Conservation (phyloP, 768 basidiomycete species). For the Lentinus tigrinus region DNA sequence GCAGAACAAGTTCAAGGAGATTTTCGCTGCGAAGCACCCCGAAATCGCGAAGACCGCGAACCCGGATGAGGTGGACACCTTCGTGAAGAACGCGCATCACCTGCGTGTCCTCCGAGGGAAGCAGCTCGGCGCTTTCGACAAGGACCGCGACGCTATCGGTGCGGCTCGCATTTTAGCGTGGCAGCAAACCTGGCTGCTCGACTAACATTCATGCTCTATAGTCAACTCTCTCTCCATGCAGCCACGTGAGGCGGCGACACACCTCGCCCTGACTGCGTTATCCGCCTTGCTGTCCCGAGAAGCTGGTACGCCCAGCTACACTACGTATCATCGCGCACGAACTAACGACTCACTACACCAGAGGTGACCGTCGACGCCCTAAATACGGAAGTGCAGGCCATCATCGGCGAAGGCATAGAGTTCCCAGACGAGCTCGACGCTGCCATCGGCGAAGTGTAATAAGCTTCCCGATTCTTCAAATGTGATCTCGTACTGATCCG, state of each 20-base stretch:
- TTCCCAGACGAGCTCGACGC: conserved; percentile 55
- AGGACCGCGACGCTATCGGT: conserved; percentile 51
- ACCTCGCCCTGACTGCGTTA: conserved; percentile 73
- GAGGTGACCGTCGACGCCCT: conserved; percentile 51
- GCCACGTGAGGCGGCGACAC: conserved; percentile 63
- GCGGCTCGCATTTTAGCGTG: conserved; percentile 10
- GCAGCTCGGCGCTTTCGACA: conserved; percentile 57
- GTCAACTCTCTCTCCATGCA: conserved; percentile 19
- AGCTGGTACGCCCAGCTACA: conserved; percentile 6
- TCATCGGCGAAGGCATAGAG: conserved; percentile 49
- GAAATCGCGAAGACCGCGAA: conserved; percentile 47
- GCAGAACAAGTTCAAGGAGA: conserved; percentile 28
- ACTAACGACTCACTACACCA: too few species aligned
- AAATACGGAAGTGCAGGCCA: conserved; percentile 44
- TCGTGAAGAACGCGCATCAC: conserved; percentile 80
- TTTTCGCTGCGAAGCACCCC: conserved; percentile 42
- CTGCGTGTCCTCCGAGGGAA: conserved; percentile 64
- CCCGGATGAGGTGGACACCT: conserved; percentile 59
- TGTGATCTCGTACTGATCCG: conserved; percentile 3
- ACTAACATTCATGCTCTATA: background rate
- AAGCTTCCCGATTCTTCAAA: conserved; percentile 12
- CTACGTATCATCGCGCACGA: too few species aligned
- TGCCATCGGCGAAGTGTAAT: conserved; percentile 79
- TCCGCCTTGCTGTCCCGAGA: conserved; percentile 27
- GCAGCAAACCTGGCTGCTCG: background rate